Conservation (phyloP, 805 yeast genomes). For the Hanseniaspora occidentalis region DNA sequence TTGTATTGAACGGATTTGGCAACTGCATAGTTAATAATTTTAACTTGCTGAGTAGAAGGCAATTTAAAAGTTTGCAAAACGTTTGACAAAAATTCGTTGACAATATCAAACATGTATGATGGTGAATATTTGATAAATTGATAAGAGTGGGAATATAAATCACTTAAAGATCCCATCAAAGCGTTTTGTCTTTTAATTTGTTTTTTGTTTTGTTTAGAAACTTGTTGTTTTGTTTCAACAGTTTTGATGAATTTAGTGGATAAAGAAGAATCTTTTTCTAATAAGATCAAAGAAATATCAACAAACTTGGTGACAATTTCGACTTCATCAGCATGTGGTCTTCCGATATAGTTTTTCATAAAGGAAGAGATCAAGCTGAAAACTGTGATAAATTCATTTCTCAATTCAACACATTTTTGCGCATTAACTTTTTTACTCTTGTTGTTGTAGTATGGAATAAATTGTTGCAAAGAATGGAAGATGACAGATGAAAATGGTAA, state of each 20-base stretch:
- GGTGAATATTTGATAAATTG: slow-evolving; percentile 37
- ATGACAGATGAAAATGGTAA: slow-evolving; percentile 39
- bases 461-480: slow-evolving; percentile 41
- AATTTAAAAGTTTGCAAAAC: slow-evolving; percentile 37
- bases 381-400: slow-evolving; percentile 23
- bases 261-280: slow-evolving; percentile 23
- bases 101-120: slow-evolving; percentile 19
- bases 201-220: slow-evolving; percentile 7
- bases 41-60: slow-evolving; percentile 51
- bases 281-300: slow-evolving; percentile 39
- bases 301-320: slow-evolving; percentile 42
- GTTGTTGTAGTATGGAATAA: slow-evolving; percentile 37
- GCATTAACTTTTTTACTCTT: slow-evolving; percentile 28
- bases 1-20: slow-evolving; percentile 25
- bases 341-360: slow-evolving; percentile 7
- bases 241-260: slow-evolving; percentile 12
- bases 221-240: slow-evolving; percentile 3
- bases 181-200: slow-evolving; percentile 27
- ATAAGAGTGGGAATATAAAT: slow-evolving; percentile 52
- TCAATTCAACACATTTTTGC: slow-evolving; percentile 24
- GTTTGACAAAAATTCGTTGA: slow-evolving; percentile 33
- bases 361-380: slow-evolving; percentile 19
- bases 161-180: slow-evolving; percentile 44
- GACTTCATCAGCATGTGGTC: slow-evolving; percentile 28
- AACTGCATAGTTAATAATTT: slow-evolving; percentile 37